Percentiles rank a stretch among this genome's conserved stretches.
phyloP scores from a whole-genome alignment of 257 asterid species.

The Solanum rostratum region DNA sequence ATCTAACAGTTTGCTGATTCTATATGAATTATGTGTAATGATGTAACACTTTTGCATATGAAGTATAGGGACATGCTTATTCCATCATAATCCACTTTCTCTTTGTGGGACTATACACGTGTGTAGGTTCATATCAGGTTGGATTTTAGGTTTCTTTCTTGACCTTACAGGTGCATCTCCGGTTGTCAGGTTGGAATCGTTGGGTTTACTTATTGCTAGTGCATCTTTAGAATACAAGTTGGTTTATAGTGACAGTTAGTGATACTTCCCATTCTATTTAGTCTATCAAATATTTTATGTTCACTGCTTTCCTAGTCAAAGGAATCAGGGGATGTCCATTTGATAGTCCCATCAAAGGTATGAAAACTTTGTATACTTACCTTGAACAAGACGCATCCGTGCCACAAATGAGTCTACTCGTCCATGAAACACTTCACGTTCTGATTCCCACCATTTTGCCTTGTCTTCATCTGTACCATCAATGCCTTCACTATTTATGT shows the following conservation, averaged over 20 bases:
- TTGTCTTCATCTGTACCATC: constrained; percentile 39
- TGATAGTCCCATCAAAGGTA: neutral
- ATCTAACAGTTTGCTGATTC: neutral
- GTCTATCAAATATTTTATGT: neutral
- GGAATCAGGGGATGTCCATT: neutral
- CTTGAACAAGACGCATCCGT: constrained; percentile 52
- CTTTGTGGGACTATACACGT: neutral
- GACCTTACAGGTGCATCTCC: neutral
- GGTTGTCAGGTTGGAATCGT: neutral
- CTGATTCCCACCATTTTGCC: constrained; percentile 45
- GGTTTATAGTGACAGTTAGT: neutral
- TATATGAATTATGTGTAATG: neutral
- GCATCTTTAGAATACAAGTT: neutral
- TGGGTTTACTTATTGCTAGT: neutral
- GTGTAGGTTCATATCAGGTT: neutral
- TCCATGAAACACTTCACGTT: constrained; percentile 37
- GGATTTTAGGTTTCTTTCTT: neutral
- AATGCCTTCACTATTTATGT: constrained; percentile 41
- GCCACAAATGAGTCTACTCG: constrained; percentile 46
- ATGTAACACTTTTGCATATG: neutral
- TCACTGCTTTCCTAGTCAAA: neutral
- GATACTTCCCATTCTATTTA: neutral
- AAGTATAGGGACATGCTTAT: neutral
- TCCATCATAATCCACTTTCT: neutral
- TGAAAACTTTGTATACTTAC: constrained; percentile 8